Conservation (phyloP, 2,329 filamentous ascomycete genomes). For the Lecanosticta acicola region DNA sequence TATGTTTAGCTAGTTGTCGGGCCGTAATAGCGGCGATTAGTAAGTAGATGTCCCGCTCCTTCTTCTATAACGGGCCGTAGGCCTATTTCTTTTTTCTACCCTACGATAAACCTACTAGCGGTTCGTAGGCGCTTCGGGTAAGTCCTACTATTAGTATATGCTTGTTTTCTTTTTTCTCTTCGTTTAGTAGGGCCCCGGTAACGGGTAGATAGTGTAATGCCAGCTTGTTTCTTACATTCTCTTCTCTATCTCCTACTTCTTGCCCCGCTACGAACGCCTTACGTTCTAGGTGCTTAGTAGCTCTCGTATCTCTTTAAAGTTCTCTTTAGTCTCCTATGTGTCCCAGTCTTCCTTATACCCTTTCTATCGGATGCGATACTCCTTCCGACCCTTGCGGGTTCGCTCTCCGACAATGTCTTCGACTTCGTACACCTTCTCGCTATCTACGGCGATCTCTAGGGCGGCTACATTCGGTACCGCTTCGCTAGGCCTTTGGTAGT, state of each 20-base stretch:
- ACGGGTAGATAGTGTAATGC: too few relatives aligned
- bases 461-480: neutral
- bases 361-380: conserved; percentile 4
- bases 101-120: too few relatives aligned
- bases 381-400: neutral
- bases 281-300: neutral
- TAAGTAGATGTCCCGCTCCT: too few relatives aligned
- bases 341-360: conserved; percentile 2
- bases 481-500: conserved; percentile 1
- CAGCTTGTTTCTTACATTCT: too few relatives aligned
- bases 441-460: neutral
- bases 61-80: too few relatives aligned
- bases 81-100: too few relatives aligned
- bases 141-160: too few relatives aligned
- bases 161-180: too few relatives aligned
- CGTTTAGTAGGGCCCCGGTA: too few relatives aligned
- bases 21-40: too few relatives aligned
- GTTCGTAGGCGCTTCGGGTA: too few relatives aligned
- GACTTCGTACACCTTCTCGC: conserved; percentile 2
- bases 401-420: conserved; percentile 1
- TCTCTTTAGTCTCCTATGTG: conserved; percentile 1
- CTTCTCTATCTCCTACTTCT: neutral
- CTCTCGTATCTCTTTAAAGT: neutral
- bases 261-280: neutral
- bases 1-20: too few relatives aligned